Evolutionary conservation across 2,329 filamentous ascomycete genomes (phyloP), one percentile per base, ranked within the genome.

Genomic region (Didymella arachidicola): DNA sequence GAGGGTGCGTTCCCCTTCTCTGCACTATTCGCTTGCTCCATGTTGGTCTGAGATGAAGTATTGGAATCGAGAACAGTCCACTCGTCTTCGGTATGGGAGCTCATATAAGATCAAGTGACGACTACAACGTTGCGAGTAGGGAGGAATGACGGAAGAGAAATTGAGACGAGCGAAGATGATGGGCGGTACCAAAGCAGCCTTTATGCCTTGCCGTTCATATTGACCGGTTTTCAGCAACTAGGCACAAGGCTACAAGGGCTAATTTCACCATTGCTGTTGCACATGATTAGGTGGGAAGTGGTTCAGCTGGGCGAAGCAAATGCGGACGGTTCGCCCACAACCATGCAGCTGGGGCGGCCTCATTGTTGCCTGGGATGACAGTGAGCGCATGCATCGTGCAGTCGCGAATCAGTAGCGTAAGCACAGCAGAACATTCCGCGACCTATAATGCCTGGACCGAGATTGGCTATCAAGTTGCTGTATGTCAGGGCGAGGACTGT

Each of bases 31-130:
- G 46, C 60, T 53, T 59, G 36, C 32, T 62, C 64, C 38, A 61
- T 56, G 11, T 53, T 52, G 16, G 49, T n/a, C 50, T 29, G 34
- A 42, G 32, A 41, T 12, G 22, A 22, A 12, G 32, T 18, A 22
- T 29, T 57, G 38, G 49, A 57, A 41, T 61, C 51, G 39, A 70
- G 56, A 44, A 64, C 18, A 34, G 64, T 62, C 66, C 65, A 70
- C 57, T 66, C 63, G 41, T 63, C 55, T 4, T 66, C 65, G n/a
- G 50, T 57, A 11, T 55, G 36, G n/a, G 60, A 57, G 61, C 53
- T 65, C 66, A 70, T 70, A 50, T 60, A 68, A 22, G 25, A 16
- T 7, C 36, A n/a, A 47, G 32, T 5, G 26, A 18, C 7, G 3
- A 29, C 29, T 16, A 16, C 8, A 46, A 16, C 25, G n/a, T 30